A percentile compares a stretch with the other conserved stretches of the same genome.
Conservation (phyloP, 139 green algal genomes). For the Deuterostichococcus epilithicus region DNA sequence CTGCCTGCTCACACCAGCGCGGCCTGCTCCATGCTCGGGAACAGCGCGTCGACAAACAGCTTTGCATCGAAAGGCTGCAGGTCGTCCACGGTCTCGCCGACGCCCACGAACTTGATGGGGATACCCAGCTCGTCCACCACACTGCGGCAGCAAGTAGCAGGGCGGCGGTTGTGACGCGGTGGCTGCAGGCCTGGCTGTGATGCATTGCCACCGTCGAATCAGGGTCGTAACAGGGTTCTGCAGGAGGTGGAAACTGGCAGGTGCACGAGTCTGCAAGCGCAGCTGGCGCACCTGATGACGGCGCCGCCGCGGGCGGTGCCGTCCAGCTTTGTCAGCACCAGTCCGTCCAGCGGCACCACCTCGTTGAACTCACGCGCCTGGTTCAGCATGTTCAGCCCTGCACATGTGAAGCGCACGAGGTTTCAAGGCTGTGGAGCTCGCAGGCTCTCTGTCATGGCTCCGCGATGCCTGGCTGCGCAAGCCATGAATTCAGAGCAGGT, state of each 20-base stretch:
- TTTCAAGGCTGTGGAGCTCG: too few relatives aligned
- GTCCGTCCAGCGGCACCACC: conserved; percentile 73
- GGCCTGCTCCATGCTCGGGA: conserved; percentile 42
- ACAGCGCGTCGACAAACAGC: conserved; percentile 89
- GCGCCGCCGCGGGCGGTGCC: conserved; percentile 83
- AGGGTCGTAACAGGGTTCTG: too few relatives aligned
- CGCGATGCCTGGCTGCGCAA: too few relatives aligned
- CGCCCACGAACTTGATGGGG: conserved; percentile 96
- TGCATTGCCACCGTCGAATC: too few relatives aligned
- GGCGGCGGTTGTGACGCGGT: too few relatives aligned
- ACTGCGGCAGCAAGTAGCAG: conserved; percentile 20
- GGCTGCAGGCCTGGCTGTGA: too few relatives aligned
- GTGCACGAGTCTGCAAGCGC: too few relatives aligned
- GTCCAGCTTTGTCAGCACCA: conserved; percentile 98
- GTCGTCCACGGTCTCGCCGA: conserved; percentile 91
- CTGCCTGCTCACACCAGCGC: not conserved
- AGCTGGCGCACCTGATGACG: conserved; percentile 33
- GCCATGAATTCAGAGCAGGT: too few relatives aligned
- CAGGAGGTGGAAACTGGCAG: too few relatives aligned
- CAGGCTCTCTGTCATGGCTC: too few relatives aligned
- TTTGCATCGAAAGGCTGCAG: conserved; percentile 90
- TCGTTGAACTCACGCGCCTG: conserved; percentile 90
- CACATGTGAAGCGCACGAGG: not conserved
- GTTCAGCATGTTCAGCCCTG: conserved; percentile 95
- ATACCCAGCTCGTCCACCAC: conserved; percentile 94